Base-by-base conservation (phyloP, 805 yeast genomes). In the Sugiyamaella smithiae region DNA sequence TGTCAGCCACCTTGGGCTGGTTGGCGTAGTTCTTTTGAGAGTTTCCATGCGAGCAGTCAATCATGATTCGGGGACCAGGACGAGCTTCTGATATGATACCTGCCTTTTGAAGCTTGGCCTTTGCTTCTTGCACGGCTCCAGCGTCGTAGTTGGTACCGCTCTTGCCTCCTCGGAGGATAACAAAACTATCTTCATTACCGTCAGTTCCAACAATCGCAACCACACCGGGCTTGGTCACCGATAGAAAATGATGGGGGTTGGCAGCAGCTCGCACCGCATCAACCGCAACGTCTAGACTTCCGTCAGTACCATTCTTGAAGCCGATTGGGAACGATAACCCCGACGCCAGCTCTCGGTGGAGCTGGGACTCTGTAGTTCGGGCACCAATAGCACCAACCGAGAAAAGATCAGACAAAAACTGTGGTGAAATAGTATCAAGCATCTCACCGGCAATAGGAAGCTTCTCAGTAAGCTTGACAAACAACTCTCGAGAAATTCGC, bases 311-410 rank as follows among this genome's bases (percentile, higher is more conserved):
- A 65, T 91, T 91, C 68, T 91, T 91, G 84, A 91, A 91, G 46
- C 99, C 99, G 51, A 91, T 88, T 37, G 99, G 99, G 88, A 93
- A 91, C 2, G 96, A 87, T 41, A 93, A 74, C 26, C 98, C 99
- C 0, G 97, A 89, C 2, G 98, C 96, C 58, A 91, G 78, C 70
- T 91, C 99, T 69, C 99, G 84, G 70, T 91, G 99, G 47, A 91
- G 80, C 74, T 91, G 99, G 33, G 97, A 89, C 74, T 91, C 99
- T 33, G 99, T 91, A 40, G 99, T 91, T 76, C 99, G 85, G 33
- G 99, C 99, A 62, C 99, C 99, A 67, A 91, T 90, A 43, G 99
- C 99, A 63, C 99, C 99, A 46, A 93, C 80, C 22, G 96, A 86
- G 77, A 91, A 85, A 58, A 91, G 80, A 68, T 91, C 99, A 44